Evolutionary conservation across 768 basidiomycete species (phyloP).

Genomic region (Brasilioporus rufonigricans): DNA sequence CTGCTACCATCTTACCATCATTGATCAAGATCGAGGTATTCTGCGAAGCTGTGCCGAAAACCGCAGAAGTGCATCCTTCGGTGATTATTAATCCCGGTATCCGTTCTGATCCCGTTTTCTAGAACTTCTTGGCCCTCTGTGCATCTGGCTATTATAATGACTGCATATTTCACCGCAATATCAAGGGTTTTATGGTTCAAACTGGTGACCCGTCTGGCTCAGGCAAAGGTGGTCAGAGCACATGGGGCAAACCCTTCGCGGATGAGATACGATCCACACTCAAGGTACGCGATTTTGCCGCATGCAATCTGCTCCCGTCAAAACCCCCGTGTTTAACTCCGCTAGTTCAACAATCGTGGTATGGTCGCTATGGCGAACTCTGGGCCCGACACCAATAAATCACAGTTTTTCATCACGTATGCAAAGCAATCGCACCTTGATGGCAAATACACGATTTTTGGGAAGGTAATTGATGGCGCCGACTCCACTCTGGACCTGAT

Average conservation of each 20-base stretch:
- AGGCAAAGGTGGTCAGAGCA: constrained; percentile 95
- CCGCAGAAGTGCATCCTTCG: constrained; percentile 72
- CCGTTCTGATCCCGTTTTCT: constrained; percentile 1
- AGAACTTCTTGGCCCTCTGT: constrained; percentile 96
- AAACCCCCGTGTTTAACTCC: background rate
- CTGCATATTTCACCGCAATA: constrained; percentile 90
- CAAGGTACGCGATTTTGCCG: constrained; percentile 54
- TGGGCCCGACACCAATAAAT: constrained; percentile 92
- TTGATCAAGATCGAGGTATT: constrained; percentile 83
- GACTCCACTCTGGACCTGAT: constrained; percentile 93
- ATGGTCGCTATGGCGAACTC: constrained; percentile 98
- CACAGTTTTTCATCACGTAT: constrained; percentile 87
- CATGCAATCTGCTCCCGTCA: background rate
- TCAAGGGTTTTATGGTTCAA: constrained; percentile 95
- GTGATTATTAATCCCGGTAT: background rate
- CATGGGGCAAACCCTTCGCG: constrained; percentile 89
- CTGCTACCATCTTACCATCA: background rate
- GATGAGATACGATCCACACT: constrained; percentile 94
- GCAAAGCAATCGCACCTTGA: constrained; percentile 93
- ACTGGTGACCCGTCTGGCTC: constrained; percentile 87
- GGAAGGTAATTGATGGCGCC: constrained; percentile 97
- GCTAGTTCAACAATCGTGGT: constrained; percentile 91
- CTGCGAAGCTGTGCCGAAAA: constrained; percentile 94
- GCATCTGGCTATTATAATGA: constrained; percentile 85
- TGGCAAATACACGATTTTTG: constrained; percentile 92